Evolutionary conservation across 2,329 filamentous ascomycete species (phyloP).

Genomic region (Byssoonygena ceratinophila): DNA sequence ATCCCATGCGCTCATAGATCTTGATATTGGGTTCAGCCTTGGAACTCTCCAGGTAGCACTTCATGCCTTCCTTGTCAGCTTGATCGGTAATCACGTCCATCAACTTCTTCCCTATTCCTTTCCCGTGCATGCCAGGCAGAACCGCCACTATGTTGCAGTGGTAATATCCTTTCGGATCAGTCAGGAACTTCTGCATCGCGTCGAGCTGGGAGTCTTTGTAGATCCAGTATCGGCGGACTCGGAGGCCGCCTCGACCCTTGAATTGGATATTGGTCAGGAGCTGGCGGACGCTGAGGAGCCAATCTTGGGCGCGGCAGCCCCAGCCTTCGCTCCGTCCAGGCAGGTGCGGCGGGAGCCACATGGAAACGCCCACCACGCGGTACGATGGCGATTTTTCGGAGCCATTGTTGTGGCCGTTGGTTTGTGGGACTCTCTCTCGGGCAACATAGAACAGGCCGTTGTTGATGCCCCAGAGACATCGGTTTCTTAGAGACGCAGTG

Average conservation of each 20-base stretch:
- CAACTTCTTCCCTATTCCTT: constrained; percentile 54
- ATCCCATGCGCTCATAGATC: constrained; percentile 62
- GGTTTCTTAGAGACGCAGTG: constrained; percentile 51
- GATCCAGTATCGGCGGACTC: constrained; percentile 57
- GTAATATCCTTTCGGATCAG: constrained; percentile 57
- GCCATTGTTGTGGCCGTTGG: constrained; percentile 17
- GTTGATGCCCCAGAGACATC: constrained; percentile 60
- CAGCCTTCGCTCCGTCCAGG: constrained; percentile 44
- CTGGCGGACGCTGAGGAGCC: constrained; percentile 57
- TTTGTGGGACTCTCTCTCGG: constrained; percentile 43
- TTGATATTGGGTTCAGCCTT: constrained; percentile 56
- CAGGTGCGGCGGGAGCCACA: constrained; percentile 56
- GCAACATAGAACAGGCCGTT: constrained; percentile 61
- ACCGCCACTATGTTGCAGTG: constrained; percentile 69
- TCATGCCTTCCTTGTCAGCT: constrained; percentile 54
- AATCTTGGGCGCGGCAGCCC: constrained; percentile 52
- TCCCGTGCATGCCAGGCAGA: constrained; percentile 52
- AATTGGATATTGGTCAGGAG: constrained; percentile 57
- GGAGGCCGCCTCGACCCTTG: constrained; percentile 55
- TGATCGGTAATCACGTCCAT: constrained; percentile 52
- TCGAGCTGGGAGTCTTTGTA: constrained; percentile 58
- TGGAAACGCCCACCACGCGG: constrained; percentile 57
- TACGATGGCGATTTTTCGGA: constrained; percentile 13
- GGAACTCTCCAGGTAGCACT: constrained; percentile 62
- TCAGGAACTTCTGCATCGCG: constrained; percentile 54